A percentile compares a stretch with the other conserved stretches of the same genome.
Conservation (phyloP, 148 eudicot genomes). For the Rhododendron henanense region DNA sequence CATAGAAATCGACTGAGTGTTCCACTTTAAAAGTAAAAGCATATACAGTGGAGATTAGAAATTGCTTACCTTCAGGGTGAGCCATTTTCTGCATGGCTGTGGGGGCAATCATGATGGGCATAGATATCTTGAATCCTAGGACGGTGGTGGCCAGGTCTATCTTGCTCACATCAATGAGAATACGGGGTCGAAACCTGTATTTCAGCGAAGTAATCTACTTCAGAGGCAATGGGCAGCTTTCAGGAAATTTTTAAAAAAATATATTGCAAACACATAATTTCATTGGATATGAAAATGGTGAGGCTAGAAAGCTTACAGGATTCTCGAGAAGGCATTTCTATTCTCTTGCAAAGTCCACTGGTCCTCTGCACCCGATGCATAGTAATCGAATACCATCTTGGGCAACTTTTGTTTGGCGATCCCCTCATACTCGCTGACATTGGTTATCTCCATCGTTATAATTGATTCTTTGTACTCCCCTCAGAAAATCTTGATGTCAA, state of each 20-base stretch:
- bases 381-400: slow-evolving; percentile 90
- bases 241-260: neutral
- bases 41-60: neutral
- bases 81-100: slow-evolving; percentile 97
- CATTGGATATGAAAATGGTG: neutral
- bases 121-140: slow-evolving; percentile 82
- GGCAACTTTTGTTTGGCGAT: slow-evolving; percentile 94
- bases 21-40: neutral
- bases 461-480: slow-evolving; percentile 5
- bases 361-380: slow-evolving; percentile 99
- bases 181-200: slow-evolving; percentile 91
- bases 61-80: slow-evolving; percentile 75
- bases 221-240: neutral
- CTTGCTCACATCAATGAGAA: slow-evolving; percentile 89
- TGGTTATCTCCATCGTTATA: slow-evolving; percentile 68
- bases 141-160: slow-evolving; percentile 80
- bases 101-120: slow-evolving; percentile 99
- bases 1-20: neutral
- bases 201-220: neutral
- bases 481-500: slow-evolving; percentile 13
- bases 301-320: slow-evolving; percentile 46
- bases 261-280: neutral
- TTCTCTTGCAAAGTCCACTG: slow-evolving; percentile 96
- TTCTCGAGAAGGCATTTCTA: slow-evolving; percentile 90
- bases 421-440: slow-evolving; percentile 81